Conservation (phyloP, 345 rosid genomes). For the Firmiana major region DNA sequence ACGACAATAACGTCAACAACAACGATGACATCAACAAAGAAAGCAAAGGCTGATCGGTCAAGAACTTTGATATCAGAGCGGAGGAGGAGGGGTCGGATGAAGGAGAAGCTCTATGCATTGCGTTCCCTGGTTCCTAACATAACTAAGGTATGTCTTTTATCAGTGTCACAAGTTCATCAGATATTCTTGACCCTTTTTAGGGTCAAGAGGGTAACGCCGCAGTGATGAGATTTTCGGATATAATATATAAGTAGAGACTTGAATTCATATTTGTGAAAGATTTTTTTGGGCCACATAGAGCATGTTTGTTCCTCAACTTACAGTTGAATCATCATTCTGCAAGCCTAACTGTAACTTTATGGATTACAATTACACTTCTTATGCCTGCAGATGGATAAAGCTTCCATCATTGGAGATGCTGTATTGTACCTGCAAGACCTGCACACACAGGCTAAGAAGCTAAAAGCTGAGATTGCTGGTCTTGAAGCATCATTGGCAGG, state of each 20-base stretch:
- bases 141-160: conserved; percentile 52
- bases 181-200: neutral
- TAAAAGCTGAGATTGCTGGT: conserved; percentile 57
- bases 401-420: conserved; percentile 87
- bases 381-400: conserved; percentile 81
- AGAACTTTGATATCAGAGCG: conserved; percentile 73
- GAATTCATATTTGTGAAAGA: no score
- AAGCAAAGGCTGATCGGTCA: conserved; percentile 54
- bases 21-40: conserved; percentile 12
- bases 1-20: conserved; percentile 29
- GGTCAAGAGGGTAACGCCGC: no score
- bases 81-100: conserved; percentile 71
- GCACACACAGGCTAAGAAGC: conserved; percentile 61
- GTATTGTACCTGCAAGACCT: conserved; percentile 68
- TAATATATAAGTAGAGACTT: no score
- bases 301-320: neutral
- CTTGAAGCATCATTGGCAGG: conserved; percentile 58
- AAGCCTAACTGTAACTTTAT: no score
- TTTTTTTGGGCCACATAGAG: no score
- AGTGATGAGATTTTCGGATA: no score
- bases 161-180: no score
- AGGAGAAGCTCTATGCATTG: conserved; percentile 81
- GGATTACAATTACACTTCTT: neutral
- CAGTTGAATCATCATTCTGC: neutral
- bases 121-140: conserved; percentile 90